These are phyloP conservation scores for Chlorella sp. DNA, from an alignment of 139 green algal species.

Conservation along the genomic window DNA sequence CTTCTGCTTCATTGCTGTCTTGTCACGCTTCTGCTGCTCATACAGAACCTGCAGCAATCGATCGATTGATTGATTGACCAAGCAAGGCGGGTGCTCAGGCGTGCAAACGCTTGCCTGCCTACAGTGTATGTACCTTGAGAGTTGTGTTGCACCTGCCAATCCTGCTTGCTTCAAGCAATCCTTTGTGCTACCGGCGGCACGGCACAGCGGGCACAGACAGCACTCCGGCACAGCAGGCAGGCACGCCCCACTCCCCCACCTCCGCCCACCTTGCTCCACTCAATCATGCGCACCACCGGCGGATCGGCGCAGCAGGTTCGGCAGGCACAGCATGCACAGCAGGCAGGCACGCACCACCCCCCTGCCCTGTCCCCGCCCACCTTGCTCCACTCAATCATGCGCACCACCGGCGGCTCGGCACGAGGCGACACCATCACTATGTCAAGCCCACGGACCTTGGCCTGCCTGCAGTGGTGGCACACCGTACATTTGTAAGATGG, in stretches of 20 bases:
- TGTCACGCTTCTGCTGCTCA: conserved; percentile 38
- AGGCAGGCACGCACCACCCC: not conserved
- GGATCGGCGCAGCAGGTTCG: not conserved
- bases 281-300: not conserved
- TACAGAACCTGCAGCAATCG: conserved; percentile 30
- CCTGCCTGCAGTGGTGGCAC: not conserved
- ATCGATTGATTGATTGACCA: not conserved
- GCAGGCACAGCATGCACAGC: not conserved
- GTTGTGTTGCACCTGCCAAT: not conserved
- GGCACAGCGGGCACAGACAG: no score
- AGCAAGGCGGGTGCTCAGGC: not conserved
- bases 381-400: conserved; percentile 38
- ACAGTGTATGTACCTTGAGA: not conserved
- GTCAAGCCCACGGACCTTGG: conserved; percentile 18
- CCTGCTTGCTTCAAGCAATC: no score
- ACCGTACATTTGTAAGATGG: no score
- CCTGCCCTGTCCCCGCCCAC: not conserved
- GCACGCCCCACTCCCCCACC: not conserved
- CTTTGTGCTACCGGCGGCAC: no score
- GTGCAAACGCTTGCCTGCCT: not conserved
- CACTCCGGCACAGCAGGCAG: no score
- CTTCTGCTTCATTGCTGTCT: conserved; percentile 9
- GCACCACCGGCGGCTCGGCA: conserved; percentile 36
- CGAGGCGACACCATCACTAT: conserved; percentile 28
- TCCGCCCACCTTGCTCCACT: not conserved